These are phyloP conservation scores for Phytophthora melonis DNA, from an alignment of 352 stramenopile species.

Conservation along the genomic window DNA sequence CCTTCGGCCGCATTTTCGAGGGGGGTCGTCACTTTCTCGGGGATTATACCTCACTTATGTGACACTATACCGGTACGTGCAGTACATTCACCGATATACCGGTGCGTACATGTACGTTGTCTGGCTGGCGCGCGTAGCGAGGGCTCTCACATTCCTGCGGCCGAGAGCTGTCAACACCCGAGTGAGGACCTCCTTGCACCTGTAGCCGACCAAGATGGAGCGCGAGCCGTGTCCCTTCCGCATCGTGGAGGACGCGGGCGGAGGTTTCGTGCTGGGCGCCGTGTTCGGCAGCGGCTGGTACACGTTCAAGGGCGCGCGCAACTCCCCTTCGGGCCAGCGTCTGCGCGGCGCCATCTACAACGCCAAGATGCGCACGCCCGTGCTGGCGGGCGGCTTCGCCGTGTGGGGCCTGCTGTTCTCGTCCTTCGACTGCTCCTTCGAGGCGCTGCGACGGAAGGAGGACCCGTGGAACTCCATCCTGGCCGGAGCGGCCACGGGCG, in stretches of 20 bases:
- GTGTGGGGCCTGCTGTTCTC: slow-evolving; percentile 99
- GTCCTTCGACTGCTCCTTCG: slow-evolving; percentile 98
- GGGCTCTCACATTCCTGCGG: not conserved
- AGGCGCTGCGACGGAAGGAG: slow-evolving; percentile 97
- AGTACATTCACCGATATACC: too few species aligned
- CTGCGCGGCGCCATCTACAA: slow-evolving; percentile 94
- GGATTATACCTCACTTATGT: too few species aligned
- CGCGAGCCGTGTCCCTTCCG: slow-evolving; percentile 98
- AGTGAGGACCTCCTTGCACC: not conserved
- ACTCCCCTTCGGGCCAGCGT: slow-evolving; percentile 93
- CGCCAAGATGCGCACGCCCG: slow-evolving; percentile 94
- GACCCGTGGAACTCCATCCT: slow-evolving; percentile 99
- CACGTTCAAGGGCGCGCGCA: slow-evolving; percentile 95
- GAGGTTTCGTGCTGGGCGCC: slow-evolving; percentile 97
- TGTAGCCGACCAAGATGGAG: slow-evolving; percentile 53
- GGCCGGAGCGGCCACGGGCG: slow-evolving; percentile 96
- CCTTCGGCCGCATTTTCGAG: not conserved
- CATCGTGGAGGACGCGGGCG: slow-evolving; percentile 98
- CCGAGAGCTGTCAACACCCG: not conserved
- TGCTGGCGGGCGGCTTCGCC: slow-evolving; percentile 94
- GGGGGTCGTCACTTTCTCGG: not conserved
- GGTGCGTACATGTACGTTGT: too few species aligned
- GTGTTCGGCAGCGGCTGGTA: slow-evolving; percentile 97
- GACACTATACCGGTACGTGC: too few species aligned
- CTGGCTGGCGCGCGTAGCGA: too few species aligned